These are phyloP conservation scores for Otatea glauca DNA, from an alignment of 176 grass and related monocot species.

Conservation along the genomic window DNA sequence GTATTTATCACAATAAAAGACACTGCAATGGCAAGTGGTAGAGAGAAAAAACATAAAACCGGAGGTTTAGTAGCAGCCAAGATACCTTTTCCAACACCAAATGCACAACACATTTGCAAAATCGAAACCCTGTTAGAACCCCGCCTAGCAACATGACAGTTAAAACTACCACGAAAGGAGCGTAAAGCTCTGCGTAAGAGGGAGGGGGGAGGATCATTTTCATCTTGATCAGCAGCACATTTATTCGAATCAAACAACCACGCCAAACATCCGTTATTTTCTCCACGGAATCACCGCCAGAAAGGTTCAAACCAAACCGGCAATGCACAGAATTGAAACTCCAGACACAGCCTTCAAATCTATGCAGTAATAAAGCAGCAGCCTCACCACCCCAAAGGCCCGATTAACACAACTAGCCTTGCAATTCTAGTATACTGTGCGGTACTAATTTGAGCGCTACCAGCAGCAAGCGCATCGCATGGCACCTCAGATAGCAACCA, in stretches of 20 bases:
- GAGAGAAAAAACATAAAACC: neutral
- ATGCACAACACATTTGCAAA: neutral
- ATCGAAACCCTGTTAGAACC: neutral
- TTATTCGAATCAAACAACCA: neutral
- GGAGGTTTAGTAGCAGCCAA: neutral
- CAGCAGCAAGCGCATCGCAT: neutral
- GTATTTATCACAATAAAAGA: neutral
- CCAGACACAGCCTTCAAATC: neutral
- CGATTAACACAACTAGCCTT: neutral
- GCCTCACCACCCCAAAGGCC: neutral
- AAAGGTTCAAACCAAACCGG: neutral
- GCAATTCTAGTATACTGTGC: neutral
- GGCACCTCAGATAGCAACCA: neutral
- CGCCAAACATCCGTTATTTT: neutral
- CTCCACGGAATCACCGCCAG: neutral
- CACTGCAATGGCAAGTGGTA: neutral
- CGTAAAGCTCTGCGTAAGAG: neutral
- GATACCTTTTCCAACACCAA: neutral
- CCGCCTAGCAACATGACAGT: neutral
- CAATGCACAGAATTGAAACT: neutral
- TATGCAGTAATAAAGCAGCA: neutral
- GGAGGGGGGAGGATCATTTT: too few species aligned
- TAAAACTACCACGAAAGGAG: neutral
- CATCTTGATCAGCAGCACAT: neutral
- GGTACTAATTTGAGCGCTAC: neutral